Evolutionary conservation across 306 rosid genomes (phyloP), one percentile per base, ranked within the genome.

Genomic region (Cyclanthera cordifolia): DNA sequence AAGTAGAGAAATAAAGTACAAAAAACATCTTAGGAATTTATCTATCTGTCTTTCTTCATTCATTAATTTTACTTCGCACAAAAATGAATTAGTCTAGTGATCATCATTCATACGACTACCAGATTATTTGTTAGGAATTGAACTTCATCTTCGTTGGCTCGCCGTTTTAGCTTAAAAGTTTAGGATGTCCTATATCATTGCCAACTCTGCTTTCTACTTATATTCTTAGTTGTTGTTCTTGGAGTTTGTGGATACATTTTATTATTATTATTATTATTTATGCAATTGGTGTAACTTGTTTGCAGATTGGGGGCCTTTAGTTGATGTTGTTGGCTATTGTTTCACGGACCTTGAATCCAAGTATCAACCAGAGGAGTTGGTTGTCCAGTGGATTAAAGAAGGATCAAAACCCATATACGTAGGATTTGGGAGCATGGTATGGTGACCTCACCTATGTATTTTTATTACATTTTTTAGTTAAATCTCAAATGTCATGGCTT

Each of bases 391-490:
- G 96, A 87, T 93, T 83, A 24, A 76, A 45, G 83, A 83, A 59
- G 96, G 96, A 75, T 72, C 85, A 4, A 86, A 85, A 72, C 99
- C 99, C 30, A 58, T 93, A 73, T 93, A 90, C 80, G 79, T 93
- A 72, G 99, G 99, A 53, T 93, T 93, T 77, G 99, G 99, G 37
- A 93, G 99, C 88, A 93, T 93, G 96, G 99, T 93, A 90, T 50
- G 82, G 50, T 74, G 77, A 70, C 73, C 75, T 74, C 48, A 69
- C 76, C 67, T 59, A 53, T 34, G 24, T 43, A 7, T 45, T 24
- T 59, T 45, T 43, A 15, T 66, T 23, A 3, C 71, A 47, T 43
- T 46, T 46, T 66, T 46, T 16, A 3, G 51, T 63, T 51, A 0
- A 63, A 37, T 63, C 11, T 63, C 51, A 20, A 63, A 20, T 20